Percentiles rank a stretch among this genome's conserved stretches.
Conservation (phyloP, 306 rosid species). For the Prunus fruticosa region DNA sequence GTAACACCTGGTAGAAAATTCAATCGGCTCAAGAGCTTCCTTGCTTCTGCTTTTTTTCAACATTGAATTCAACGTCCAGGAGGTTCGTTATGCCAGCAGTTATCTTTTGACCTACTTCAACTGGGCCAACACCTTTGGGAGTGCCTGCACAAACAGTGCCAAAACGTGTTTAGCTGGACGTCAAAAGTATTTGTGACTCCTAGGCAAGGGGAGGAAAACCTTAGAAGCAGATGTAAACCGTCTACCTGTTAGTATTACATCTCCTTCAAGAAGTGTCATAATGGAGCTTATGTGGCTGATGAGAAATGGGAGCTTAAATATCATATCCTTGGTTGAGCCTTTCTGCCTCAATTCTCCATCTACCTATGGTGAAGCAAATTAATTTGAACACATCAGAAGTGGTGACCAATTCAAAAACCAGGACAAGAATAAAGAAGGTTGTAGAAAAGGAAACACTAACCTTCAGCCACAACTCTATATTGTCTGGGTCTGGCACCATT, state of each 20-base stretch:
- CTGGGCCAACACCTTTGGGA: conserved; percentile 95
- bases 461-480: conserved; percentile 89
- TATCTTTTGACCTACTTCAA: conserved; percentile 76
- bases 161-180: not conserved
- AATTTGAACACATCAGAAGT: conserved; percentile 13
- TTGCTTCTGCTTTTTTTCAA: conserved; percentile 47
- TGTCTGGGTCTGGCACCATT: conserved; percentile 71
- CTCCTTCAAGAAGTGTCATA: conserved; percentile 92
- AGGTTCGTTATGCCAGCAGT: conserved; percentile 87
- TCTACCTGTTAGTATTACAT: conserved; percentile 86
- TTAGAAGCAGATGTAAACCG: not conserved
- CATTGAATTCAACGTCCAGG: conserved; percentile 62
- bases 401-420: not conserved
- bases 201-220: not conserved
- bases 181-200: not conserved
- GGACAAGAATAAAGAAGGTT: not conserved
- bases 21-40: conserved; percentile 18
- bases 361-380: conserved; percentile 47
- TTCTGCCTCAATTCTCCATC: conserved; percentile 84
- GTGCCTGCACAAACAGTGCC: conserved; percentile 62
- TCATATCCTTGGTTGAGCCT: conserved; percentile 95
- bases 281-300: conserved; percentile 84
- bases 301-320: conserved; percentile 85
- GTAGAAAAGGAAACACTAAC: conserved; percentile 31
- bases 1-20: not conserved